Evolutionary conservation across 208 protist genomes (phyloP), one percentile per base, ranked within the genome.

Genomic region (Porcisia deanei): DNA sequence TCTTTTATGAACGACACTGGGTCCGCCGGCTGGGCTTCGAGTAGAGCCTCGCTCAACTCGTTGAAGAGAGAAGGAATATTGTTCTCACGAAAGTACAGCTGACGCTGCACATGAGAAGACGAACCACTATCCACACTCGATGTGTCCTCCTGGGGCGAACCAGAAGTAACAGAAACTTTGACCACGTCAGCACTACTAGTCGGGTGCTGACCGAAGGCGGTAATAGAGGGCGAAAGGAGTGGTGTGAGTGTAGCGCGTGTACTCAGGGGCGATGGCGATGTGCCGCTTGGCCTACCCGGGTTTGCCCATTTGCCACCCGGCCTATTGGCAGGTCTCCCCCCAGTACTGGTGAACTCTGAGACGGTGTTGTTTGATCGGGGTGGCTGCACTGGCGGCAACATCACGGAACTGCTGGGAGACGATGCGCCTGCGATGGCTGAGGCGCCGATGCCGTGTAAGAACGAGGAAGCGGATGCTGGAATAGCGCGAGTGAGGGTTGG

Each of bases 11-110:
- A 95, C 16, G 80, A 73, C 0, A 93, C 80, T 8, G 88, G 82
- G 67, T 93, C 77, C 57, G 77, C 81, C 16, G 92, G 92, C 25
- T 71, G 78, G 9, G 86, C 82, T 3, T 78, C 72, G 47, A 95
- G 63, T 2, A 96, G 70, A 30, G 82, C 83, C 30, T 65, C 65
- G 18, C 82, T 88, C 37, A 96, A 73, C 52, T 82, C 82, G 54
- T 94, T 86, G 60, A 96, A 91, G 9, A 96, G 79, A 8, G 64
- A 60, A 0, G 89, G 87, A 49, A 86, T 76, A 20, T 68, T 34
- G 49, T 81, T 75, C 7, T 75, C 53, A 37, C 76, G 82, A 47
- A 86, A 81, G 75, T 82, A 86, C 25, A 39, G 45, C 39, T 76
- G 66, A 25, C 69, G 58, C 47, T 71, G 65, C 22, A 8, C 58